phyloP scores from a whole-genome alignment of 208 protist species.

The Phytomonas sp. region DNA sequence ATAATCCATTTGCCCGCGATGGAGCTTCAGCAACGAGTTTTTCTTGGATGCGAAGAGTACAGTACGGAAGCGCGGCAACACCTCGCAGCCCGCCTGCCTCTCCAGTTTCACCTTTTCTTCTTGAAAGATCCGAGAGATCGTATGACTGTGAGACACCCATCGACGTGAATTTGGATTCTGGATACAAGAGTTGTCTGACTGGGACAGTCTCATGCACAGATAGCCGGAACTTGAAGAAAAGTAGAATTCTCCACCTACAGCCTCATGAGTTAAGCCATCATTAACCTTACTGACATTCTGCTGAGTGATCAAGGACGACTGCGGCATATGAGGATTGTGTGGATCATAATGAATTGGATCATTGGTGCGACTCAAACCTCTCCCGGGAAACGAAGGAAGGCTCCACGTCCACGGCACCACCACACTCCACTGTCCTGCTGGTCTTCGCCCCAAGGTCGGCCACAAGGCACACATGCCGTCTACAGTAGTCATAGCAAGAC shows the following conservation, averaged over 20 bases:
- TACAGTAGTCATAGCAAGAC: not conserved
- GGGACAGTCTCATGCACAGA: not conserved
- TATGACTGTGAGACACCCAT: not conserved
- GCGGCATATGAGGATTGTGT: not conserved
- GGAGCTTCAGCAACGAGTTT: conserved; percentile 20
- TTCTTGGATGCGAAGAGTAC: conserved; percentile 30
- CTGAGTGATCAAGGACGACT: not conserved
- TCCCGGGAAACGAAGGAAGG: not conserved
- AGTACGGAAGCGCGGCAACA: conserved; percentile 22
- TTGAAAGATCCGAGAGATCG: not conserved
- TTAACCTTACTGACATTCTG: not conserved
- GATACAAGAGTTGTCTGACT: not conserved
- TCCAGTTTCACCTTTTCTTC: not conserved
- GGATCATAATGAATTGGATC: not conserved
- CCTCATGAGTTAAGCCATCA: not conserved
- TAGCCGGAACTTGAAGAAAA: not conserved
- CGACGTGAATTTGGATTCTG: not conserved
- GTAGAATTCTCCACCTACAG: not conserved
- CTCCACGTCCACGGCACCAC: not conserved
- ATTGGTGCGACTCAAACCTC: not conserved
- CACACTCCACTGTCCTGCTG: not conserved
- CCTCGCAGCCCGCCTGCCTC: not conserved
- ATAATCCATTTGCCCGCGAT: conserved; percentile 22
- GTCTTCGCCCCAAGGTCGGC: not conserved
- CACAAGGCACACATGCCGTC: not conserved